These are phyloP conservation scores for Hemileia vastatrix DNA, from an alignment of 1,284 basidiomycete genomes.

Conservation along the genomic window DNA sequence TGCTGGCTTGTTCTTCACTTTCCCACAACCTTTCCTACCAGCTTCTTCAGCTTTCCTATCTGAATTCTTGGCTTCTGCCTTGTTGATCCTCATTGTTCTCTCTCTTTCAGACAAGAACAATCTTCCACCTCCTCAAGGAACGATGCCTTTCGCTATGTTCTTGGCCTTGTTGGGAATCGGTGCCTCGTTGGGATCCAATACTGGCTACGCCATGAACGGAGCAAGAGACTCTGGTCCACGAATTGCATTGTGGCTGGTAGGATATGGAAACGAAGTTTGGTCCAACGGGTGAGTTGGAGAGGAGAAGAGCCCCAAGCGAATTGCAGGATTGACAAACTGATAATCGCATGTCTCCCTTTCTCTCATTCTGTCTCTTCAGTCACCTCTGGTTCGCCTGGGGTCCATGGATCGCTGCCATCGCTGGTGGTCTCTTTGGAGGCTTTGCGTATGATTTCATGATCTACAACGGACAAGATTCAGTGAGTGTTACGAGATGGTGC, in stretches of 20 bases:
- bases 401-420: slow-evolving; percentile 28
- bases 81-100: slow-evolving; percentile 33
- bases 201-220: slow-evolving; percentile 39
- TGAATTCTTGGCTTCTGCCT: slow-evolving; percentile 33
- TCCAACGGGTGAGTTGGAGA: too few species aligned
- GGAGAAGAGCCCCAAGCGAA: too few species aligned
- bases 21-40: slow-evolving; percentile 30
- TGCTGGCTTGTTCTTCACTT: slow-evolving; percentile 37
- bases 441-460: slow-evolving; percentile 32
- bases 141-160: slow-evolving; percentile 32
- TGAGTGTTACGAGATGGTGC: too few species aligned
- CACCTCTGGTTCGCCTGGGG: slow-evolving; percentile 32
- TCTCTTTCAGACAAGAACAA: slow-evolving; percentile 34
- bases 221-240: slow-evolving; percentile 39
- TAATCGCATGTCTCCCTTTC: too few species aligned
- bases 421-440: slow-evolving; percentile 31
- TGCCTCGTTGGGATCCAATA: slow-evolving; percentile 37
- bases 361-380: slow-evolving; percentile 4
- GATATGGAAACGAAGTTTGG: slow-evolving; percentile 38
- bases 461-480: slow-evolving; percentile 34
- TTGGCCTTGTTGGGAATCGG: slow-evolving; percentile 38
- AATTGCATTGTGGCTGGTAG: slow-evolving; percentile 35
- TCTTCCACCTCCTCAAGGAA: slow-evolving; percentile 29
- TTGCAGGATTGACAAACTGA: too few species aligned
- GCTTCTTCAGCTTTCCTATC: slow-evolving; percentile 25